Conservation (phyloP, 2,329 filamentous ascomycete species). For the Sporothrix schenckii region DNA sequence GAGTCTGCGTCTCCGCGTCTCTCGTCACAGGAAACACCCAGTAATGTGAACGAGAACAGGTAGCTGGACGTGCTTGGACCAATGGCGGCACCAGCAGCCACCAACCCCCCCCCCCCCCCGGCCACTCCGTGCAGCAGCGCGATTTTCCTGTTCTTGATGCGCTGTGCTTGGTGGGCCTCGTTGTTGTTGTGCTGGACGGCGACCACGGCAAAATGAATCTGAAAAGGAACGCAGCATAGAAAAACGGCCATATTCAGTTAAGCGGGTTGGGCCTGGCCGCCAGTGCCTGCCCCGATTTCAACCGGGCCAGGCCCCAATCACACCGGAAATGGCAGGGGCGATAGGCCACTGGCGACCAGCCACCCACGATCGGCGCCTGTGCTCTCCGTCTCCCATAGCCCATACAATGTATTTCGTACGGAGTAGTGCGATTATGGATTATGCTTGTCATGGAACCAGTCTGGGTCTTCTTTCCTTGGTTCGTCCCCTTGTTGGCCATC, state of each 20-base stretch:
- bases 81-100: conserved; percentile 9
- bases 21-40: conserved; percentile 1
- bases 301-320: neutral
- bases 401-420: neutral
- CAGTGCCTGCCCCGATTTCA: neutral
- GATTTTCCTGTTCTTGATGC: conserved; percentile 10
- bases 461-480: neutral
- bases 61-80: conserved; percentile 7
- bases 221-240: conserved; percentile 16
- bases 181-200: neutral
- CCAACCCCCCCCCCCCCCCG: neutral
- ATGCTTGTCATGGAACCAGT: neutral
- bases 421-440: neutral
- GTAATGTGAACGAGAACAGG: neutral
- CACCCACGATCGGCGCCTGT: no score
- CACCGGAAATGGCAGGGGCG: conserved; percentile 13
- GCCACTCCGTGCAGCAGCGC: neutral
- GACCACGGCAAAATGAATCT: neutral
- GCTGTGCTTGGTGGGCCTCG: neutral
- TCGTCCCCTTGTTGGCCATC: neutral
- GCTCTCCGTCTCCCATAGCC: no score
- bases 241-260: neutral
- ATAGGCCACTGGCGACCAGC: conserved; percentile 4
- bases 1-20: no score
- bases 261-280: neutral